Percentiles rank a stretch among this genome's conserved stretches.
These are phyloP conservation scores for Coemansia sp. DNA, from an alignment of 192 early-diverging fungal species.

Conservation along the genomic window DNA sequence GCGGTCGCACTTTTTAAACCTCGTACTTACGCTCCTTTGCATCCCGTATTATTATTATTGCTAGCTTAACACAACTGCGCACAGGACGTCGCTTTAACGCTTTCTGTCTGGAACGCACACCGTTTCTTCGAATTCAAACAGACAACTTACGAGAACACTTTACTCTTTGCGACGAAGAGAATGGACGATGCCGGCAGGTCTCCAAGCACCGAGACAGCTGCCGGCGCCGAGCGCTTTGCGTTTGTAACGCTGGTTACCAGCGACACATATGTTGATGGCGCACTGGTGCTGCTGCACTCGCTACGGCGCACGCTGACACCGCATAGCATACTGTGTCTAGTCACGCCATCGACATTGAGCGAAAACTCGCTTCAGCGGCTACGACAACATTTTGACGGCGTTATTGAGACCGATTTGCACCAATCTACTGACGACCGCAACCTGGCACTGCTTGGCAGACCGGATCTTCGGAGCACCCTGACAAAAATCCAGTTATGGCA, in stretches of 20 bases:
- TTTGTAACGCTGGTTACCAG: conserved; percentile 86
- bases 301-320: conserved; percentile 66
- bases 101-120: neutral
- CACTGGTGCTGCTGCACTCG: conserved; percentile 74
- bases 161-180: neutral
- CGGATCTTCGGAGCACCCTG: conserved; percentile 84
- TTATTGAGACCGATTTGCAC: conserved; percentile 69
- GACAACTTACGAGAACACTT: neutral
- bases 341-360: conserved; percentile 62
- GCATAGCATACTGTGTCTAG: conserved; percentile 67
- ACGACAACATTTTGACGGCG: conserved; percentile 62
- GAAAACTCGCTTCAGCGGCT: conserved; percentile 55
- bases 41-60: neutral
- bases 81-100: neutral
- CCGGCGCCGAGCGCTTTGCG: conserved; percentile 42
- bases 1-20: neutral
- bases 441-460: conserved; percentile 73
- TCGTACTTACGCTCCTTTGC: neutral
- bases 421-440: conserved; percentile 57
- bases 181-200: conserved; percentile 4
- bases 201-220: neutral
- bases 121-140: neutral
- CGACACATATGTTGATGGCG: conserved; percentile 83
- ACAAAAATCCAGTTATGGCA: conserved; percentile 90
- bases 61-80: neutral